Evolutionary conservation across 129 eudicot species (phyloP).

Genomic region (Centella asiatica): DNA sequence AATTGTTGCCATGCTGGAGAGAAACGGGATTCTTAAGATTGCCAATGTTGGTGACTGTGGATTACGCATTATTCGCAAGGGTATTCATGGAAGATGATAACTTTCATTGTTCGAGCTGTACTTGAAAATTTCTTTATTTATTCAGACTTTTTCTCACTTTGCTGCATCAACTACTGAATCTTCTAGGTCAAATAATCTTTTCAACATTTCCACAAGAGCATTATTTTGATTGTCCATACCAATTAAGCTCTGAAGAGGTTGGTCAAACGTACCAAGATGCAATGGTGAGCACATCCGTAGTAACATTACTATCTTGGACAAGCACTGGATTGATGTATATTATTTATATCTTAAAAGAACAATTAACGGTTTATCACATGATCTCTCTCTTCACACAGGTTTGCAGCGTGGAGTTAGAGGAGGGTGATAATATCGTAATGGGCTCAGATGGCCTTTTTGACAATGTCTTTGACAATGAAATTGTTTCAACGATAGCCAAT

Average conservation of each 20-base stretch:
- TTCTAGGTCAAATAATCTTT: slow-evolving; percentile 71
- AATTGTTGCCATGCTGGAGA: slow-evolving; percentile 73
- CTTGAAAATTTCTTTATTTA: not conserved
- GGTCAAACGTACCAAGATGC: slow-evolving; percentile 85
- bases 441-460: slow-evolving; percentile 98
- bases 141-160: not conserved
- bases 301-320: not conserved
- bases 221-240: slow-evolving; percentile 91
- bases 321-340: not conserved
- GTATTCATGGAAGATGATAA: slow-evolving; percentile 15
- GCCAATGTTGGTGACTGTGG: slow-evolving; percentile 93
- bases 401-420: slow-evolving; percentile 47
- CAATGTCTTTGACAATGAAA: slow-evolving; percentile 71
- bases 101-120: not conserved
- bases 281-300: slow-evolving; percentile 34
- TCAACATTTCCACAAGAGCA: slow-evolving; percentile 88
- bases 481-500: slow-evolving; percentile 42
- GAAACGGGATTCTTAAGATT: slow-evolving; percentile 65
- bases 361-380: slow-evolving; percentile 20
- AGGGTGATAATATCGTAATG: slow-evolving; percentile 75
- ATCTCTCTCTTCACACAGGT: slow-evolving; percentile 38
- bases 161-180: slow-evolving; percentile 10
- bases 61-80: slow-evolving; percentile 58
- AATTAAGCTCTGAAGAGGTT: slow-evolving; percentile 82
- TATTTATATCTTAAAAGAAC: not conserved